Evolutionary conservation across 2,329 filamentous ascomycete genomes (phyloP), one percentile per base, ranked within the genome.

Genomic region (Dactylellina parvicollis): DNA sequence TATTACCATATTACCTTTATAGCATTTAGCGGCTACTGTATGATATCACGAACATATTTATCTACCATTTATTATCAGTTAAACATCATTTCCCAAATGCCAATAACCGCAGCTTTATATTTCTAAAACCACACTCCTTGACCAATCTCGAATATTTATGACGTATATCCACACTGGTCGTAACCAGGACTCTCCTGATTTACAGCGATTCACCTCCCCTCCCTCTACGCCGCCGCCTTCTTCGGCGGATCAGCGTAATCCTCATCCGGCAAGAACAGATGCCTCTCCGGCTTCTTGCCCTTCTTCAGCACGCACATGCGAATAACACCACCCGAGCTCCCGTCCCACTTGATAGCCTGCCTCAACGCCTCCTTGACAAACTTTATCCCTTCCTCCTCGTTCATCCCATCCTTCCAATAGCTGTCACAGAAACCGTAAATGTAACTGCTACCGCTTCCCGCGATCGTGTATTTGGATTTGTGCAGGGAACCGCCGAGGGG

Each of bases 341-440:
- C 95, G 81, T 99, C 95, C 95, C 95, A 99, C 84, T 96, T 96
- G 86, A 99, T 98, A 14, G 95, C 95, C 85, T 99, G 94, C 79
- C 88, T 85, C 80, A 99, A 84, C 30, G 95, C 89, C 50, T 89
- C 90, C 84, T 96, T 97, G 81, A 99, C 95, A 79, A 99, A 99
- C 40, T 89, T 83, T 76, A 99, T 89, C 0, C 95, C 95, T 75
- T 96, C 93, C 62, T 88, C 86, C 85, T 98, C 92, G 59, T 90
- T 92, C 93, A 99, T 98, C 76, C 88, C 88, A 83, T 98, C 95
- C 81, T 86, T 88, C 95, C 95, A 99, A 85, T 99, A 88, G 67
- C 92, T 89, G 81, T 99, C 94, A 81, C 93, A 98, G 86, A 96
- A 98, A 78, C 95, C 95, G 85, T 98, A 99, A 82, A 99, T 99